Percentiles rank a stretch among this genome's conserved stretches.
Conservation (phyloP, 495 filamentous ascomycete species). For the Lentithecium fluviatile region DNA sequence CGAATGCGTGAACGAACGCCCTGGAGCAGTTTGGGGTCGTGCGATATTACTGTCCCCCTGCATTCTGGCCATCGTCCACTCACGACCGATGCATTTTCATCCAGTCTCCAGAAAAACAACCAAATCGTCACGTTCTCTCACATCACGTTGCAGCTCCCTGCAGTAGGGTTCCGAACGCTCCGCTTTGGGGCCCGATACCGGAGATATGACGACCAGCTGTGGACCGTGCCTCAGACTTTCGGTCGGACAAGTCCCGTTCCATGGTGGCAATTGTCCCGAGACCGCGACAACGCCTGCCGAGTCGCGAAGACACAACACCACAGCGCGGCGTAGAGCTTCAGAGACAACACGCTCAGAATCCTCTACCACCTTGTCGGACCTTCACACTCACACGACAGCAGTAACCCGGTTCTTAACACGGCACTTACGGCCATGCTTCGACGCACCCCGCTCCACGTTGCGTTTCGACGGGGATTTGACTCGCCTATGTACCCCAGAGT, state of each 20-base stretch:
- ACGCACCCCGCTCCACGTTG: constrained; percentile 18
- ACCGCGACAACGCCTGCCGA: constrained; percentile 9
- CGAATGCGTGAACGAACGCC: background rate
- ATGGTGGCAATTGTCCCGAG: constrained; percentile 13
- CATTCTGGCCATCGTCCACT: background rate
- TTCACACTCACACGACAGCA: background rate
- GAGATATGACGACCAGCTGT: constrained; percentile 2
- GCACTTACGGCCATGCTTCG: background rate
- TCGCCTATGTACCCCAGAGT: constrained; percentile 34
- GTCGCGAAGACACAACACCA: constrained; percentile 1
- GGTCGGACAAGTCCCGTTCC: background rate
- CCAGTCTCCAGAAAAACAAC: background rate
- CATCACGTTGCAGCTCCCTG: constrained; percentile 19
- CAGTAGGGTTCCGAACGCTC: constrained; percentile 1
- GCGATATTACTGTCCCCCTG: too few species aligned
- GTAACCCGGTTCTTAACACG: constrained; percentile 16
- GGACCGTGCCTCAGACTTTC: constrained; percentile 1
- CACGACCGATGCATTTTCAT: background rate
- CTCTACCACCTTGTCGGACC: background rate
- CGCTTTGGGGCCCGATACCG: constrained; percentile 23
- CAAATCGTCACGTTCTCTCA: constrained; percentile 2
- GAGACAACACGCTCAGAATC: background rate
- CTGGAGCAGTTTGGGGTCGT: too few species aligned
- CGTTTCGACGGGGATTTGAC: background rate
- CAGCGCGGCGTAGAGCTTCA: background rate